Percentiles rank a stretch among this genome's conserved stretches.
These are phyloP conservation scores for Nicotiana undulata DNA, from an alignment of 257 asterid genomes.

Conservation along the genomic window DNA sequence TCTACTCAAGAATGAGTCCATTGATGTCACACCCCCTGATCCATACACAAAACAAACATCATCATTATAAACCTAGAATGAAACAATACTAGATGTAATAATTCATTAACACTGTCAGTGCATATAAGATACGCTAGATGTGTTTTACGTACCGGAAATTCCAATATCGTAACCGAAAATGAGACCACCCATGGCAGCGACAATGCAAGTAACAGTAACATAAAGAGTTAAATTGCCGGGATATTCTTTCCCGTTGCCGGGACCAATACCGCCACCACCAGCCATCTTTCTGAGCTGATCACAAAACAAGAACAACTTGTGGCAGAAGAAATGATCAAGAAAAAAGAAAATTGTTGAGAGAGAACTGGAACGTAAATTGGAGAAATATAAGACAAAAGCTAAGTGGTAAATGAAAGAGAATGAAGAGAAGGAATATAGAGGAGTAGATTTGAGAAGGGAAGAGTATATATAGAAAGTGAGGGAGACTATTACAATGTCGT, in stretches of 20 bases:
- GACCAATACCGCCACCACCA: conserved; percentile 60
- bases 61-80: not conserved
- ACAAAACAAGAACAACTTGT: not conserved
- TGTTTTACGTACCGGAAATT: conserved; percentile 52
- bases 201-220: conserved; percentile 57
- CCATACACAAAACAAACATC: not conserved
- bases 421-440: not conserved
- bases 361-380: not conserved
- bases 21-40: conserved; percentile 84
- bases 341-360: not conserved
- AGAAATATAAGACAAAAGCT: not conserved
- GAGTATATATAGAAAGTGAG: conserved; percentile 34
- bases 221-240: conserved; percentile 68
- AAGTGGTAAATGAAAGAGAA: not conserved
- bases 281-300: conserved; percentile 40
- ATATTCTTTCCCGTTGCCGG: conserved; percentile 50
- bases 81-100: too few species aligned
- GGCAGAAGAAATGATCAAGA: not conserved
- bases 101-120: not conserved
- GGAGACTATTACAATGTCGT: not conserved
- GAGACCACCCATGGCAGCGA: conserved; percentile 96
- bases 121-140: not conserved
- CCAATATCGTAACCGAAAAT: conserved; percentile 89
- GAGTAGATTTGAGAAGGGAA: not conserved
- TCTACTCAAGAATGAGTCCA: conserved; percentile 60